These are phyloP conservation scores for Nigrograna mackinnonii DNA, from an alignment of 2,329 filamentous ascomycete genomes.

Conservation along the genomic window DNA sequence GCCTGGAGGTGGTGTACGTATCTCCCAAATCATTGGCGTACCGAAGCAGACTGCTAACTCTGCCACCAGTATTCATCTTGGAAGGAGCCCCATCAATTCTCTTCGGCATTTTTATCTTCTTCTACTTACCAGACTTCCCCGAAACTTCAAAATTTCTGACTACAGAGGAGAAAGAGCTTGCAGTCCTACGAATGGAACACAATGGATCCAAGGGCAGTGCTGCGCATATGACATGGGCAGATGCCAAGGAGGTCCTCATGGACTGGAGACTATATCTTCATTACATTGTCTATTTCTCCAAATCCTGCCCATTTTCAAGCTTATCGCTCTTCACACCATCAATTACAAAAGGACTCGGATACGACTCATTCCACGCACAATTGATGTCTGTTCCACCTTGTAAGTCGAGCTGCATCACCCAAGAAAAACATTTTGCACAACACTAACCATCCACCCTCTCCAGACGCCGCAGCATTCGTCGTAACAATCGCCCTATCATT, in stretches of 20 bases:
- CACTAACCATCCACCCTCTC: no score
- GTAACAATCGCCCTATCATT: conserved; percentile 40
- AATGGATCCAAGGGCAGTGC: conserved; percentile 48
- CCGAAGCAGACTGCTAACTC: conserved; percentile 2
- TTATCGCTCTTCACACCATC: conserved; percentile 66
- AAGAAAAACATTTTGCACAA: no score
- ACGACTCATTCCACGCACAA: conserved; percentile 61
- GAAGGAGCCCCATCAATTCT: conserved; percentile 24
- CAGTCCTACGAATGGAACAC: conserved; percentile 42
- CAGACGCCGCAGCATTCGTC: conserved; percentile 20
- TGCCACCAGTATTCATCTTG: conserved; percentile 20
- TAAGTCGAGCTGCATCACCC: not conserved
- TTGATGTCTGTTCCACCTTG: conserved; percentile 70
- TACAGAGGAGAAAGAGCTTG: conserved; percentile 39
- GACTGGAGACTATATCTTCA: conserved; percentile 58
- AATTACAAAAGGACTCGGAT: conserved; percentile 63
- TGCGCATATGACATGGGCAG: conserved; percentile 48
- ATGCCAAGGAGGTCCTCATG: conserved; percentile 51
- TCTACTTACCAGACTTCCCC: conserved; percentile 54
- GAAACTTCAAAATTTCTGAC: conserved; percentile 52
- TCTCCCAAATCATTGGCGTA: conserved; percentile 35
- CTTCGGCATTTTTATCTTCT: conserved; percentile 42
- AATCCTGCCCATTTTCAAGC: conserved; percentile 21
- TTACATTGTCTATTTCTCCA: conserved; percentile 44
- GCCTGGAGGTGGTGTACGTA: conserved; percentile 1